Evolutionary conservation across 2,329 filamentous ascomycete species (phyloP), one percentile per base, ranked within the genome.

Genomic region (Cadophora sp.): DNA sequence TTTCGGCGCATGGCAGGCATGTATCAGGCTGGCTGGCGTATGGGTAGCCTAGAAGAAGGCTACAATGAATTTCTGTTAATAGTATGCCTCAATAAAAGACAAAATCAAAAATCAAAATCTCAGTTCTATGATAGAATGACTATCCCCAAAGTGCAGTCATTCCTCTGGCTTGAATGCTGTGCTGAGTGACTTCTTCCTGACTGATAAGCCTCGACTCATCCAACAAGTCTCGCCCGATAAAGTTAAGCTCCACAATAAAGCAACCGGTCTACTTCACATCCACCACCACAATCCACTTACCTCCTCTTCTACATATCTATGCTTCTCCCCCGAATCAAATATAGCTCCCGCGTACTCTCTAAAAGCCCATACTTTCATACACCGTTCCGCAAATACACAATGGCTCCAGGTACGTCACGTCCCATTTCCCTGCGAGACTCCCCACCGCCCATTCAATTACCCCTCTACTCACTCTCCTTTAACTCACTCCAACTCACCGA

Each of bases 321-420:
- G 46, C 29, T 59, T 69, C 67, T 72, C 66, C 62, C 71, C 40
- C 59, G 73, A 68, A 51, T 71, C 37, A 43, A 67, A 59, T 65
- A 71, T 24, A 69, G 63, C 64, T 71, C 69, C 64, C 66, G 68
- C 29, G 64, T 69, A 61, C 70, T 67, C 26, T 59, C 59, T 69
- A 68, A 70, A 60, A 68, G 65, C 43, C 72, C 69, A 50, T 66
- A 50, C 43, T 73, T 70, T 40, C 48, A 31, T 64, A 65, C 64
- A 40, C 65, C 60, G 26, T 63, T 55, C 34, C 68, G 69, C 62
- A 67, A 58, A 65, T 71, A 68, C 69, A 75, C 67, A 74, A 77
- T 77, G 75, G 73, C 76, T 60, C 76, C 78, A 73, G 66, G 77
- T 78, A 74, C 22, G 65, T 69, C 24, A 24, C 34, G 55, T 37